Evolutionary conservation across 768 basidiomycete genomes (phyloP).

Genomic region (Gautieria morchelliformis): DNA sequence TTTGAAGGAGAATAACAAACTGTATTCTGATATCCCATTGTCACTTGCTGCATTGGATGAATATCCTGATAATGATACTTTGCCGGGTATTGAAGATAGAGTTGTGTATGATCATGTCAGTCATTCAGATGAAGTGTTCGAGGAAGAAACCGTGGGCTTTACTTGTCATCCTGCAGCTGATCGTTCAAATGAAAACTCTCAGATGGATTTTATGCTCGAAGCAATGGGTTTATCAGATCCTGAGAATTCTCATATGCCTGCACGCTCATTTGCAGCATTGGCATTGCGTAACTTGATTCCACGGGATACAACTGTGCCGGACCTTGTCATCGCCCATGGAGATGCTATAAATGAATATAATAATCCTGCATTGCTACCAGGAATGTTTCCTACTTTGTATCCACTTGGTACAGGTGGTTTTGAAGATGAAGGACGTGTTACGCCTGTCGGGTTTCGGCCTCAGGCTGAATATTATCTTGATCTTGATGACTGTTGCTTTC

Average conservation of each 20-base stretch:
- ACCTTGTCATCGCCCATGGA: slow-evolving; percentile 21
- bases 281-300: not conserved
- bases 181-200: slow-evolving; percentile 15
- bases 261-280: not conserved
- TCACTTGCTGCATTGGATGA: slow-evolving; percentile 15
- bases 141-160: slow-evolving; percentile 10
- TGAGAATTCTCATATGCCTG: slow-evolving; percentile 16
- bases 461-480: slow-evolving; percentile 27
- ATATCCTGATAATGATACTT: slow-evolving; percentile 12
- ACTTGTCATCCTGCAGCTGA: slow-evolving; percentile 2
- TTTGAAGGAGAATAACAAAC: slow-evolving; percentile 27
- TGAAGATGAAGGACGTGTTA: slow-evolving; percentile 20
- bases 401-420: slow-evolving; percentile 36
- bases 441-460: slow-evolving; percentile 19
- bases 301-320: slow-evolving; percentile 13
- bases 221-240: slow-evolving; percentile 21
- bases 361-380: slow-evolving; percentile 29
- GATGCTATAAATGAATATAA: slow-evolving; percentile 28
- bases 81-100: slow-evolving; percentile 23
- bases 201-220: slow-evolving; percentile 22
- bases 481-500: slow-evolving; percentile 25
- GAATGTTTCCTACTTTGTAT: slow-evolving; percentile 33
- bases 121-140: slow-evolving; percentile 1
- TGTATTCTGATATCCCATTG: slow-evolving; percentile 25
- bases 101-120: slow-evolving; percentile 14